Evolutionary conservation across 164 flowering plant species (phyloP).

Genomic region (Aristolochia fimbriata): DNA sequence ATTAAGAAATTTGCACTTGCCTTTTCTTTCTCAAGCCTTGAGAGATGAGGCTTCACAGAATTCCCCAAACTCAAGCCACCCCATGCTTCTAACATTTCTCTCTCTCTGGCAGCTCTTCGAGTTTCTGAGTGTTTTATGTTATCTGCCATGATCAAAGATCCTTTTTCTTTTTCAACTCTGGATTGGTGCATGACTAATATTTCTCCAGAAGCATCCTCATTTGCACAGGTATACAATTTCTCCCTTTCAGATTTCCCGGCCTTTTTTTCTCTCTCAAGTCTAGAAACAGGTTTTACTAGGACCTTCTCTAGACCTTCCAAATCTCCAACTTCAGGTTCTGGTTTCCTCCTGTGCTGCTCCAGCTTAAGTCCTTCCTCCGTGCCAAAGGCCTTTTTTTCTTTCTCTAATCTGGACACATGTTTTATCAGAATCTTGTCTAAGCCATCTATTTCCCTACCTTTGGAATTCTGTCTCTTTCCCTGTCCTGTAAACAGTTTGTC

Average conservation of each 20-base stretch:
- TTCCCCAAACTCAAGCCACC: conserved; percentile 86
- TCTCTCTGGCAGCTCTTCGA: conserved; percentile 60
- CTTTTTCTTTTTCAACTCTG: conserved; percentile 58
- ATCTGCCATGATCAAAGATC: conserved; percentile 23
- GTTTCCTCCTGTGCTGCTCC: neutral
- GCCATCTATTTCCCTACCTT: neutral
- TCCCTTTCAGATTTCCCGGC: conserved; percentile 10
- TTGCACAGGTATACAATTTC: neutral
- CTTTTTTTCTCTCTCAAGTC: conserved; percentile 22
- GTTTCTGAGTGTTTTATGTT: conserved; percentile 18
- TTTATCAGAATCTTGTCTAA: conserved; percentile 3
- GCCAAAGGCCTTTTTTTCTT: conserved; percentile 18
- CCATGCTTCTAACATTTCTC: conserved; percentile 79
- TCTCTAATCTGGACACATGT: conserved; percentile 8
- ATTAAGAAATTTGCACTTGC: conserved; percentile 15
- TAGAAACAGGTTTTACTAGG: conserved; percentile 11
- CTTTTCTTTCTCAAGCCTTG: conserved; percentile 80
- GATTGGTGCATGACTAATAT: conserved; percentile 55
- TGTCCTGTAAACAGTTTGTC: conserved; percentile 1
- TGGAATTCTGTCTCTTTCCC: neutral
- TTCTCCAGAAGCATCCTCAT: conserved; percentile 32
- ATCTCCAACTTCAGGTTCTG: neutral
- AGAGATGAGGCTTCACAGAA: conserved; percentile 62
- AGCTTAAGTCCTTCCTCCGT: neutral
- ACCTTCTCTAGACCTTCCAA: conserved; percentile 11